phyloP scores from a whole-genome alignment of 2,329 filamentous ascomycete species.

The Phaeomoniella chlamydospora region DNA sequence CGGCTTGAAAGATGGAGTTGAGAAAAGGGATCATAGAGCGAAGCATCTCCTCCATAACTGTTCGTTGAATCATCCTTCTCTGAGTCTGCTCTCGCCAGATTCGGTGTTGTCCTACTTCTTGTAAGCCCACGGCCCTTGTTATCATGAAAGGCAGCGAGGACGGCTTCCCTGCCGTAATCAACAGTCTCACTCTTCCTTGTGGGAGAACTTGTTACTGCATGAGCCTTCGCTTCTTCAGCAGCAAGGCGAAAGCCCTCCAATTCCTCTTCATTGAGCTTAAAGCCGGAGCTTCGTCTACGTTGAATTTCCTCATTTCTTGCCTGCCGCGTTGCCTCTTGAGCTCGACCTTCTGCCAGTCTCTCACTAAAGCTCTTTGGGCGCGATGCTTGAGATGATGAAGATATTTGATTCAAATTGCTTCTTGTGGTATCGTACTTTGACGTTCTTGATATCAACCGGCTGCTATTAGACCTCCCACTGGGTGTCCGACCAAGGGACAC shows the following conservation, averaged over 20 bases:
- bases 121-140: constrained; percentile 12
- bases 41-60: constrained; percentile 28
- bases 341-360: constrained; percentile 56
- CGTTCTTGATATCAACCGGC: background rate
- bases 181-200: constrained; percentile 32
- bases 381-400: constrained; percentile 6
- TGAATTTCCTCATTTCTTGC: constrained; percentile 21
- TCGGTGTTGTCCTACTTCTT: constrained; percentile 20
- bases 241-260: constrained; percentile 25
- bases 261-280: constrained; percentile 26
- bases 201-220: constrained; percentile 24
- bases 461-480: background rate
- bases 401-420: background rate
- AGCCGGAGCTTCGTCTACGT: constrained; percentile 25
- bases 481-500: constrained; percentile 58
- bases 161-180: constrained; percentile 49
- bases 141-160: constrained; percentile 23
- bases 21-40: constrained; percentile 76
- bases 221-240: constrained; percentile 16
- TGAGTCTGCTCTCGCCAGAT: constrained; percentile 8
- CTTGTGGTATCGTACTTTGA: background rate
- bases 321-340: constrained; percentile 21
- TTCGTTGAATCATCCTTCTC: constrained; percentile 10
- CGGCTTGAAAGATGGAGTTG: constrained; percentile 70
- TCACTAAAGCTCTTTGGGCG: constrained; percentile 62